A percentile compares a stretch with the other conserved stretches of the same genome.
These are phyloP conservation scores for Diaporthe caulivora DNA, from an alignment of 2,329 filamentous ascomycete species.

Conservation along the genomic window DNA sequence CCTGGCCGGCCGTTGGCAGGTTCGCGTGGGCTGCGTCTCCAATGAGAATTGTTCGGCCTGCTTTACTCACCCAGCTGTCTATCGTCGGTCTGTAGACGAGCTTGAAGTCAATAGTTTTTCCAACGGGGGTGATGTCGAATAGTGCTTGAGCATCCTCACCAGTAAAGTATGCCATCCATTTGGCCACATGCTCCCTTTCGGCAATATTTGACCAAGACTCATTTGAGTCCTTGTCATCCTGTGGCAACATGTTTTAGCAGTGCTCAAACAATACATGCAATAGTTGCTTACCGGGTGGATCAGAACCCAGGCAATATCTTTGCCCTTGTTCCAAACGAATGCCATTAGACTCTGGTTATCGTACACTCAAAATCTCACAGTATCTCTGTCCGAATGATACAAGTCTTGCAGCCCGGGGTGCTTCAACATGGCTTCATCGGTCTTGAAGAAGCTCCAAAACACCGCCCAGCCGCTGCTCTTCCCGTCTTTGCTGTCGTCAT, in stretches of 20 bases:
- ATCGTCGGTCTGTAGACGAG: conserved; percentile 8
- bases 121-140: not conserved
- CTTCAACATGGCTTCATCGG: not conserved
- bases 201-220: conserved; percentile 5
- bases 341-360: not conserved
- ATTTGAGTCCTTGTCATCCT: not conserved
- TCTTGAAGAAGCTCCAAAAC: not conserved
- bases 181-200: conserved; percentile 7
- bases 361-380: not conserved
- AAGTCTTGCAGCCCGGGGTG: not conserved
- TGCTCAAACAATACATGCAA: accelerated
- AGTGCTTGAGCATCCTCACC: not conserved
- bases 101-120: conserved; percentile 11
- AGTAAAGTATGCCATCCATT: not conserved
- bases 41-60: conserved; percentile 56
- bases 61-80: not conserved
- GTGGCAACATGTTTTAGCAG: not conserved
- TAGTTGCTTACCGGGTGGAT: not conserved
- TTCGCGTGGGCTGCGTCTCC: conserved; percentile 64
- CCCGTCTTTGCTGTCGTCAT: not conserved
- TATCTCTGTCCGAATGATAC: not conserved
- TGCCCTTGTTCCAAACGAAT: not conserved
- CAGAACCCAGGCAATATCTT: conserved; percentile 3
- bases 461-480: conserved; percentile 4
- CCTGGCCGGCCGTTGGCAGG: conserved; percentile 61